Conservation (phyloP, 2,329 filamentous ascomycete species). For the Sordariomycetes sp. region DNA sequence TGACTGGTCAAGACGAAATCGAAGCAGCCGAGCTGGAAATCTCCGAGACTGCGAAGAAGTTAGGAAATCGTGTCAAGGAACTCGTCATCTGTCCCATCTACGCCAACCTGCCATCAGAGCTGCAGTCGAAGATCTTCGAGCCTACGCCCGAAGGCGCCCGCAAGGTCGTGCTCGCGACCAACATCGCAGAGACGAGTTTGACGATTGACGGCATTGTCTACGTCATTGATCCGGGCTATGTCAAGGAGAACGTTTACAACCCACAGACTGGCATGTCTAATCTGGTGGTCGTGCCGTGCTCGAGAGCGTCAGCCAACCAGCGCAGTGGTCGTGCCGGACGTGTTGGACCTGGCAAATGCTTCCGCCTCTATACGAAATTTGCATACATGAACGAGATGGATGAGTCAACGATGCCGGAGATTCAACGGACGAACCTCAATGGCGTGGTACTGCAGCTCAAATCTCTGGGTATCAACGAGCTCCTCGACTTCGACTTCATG, state of each 20-base stretch:
- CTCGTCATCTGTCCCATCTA: conserved; percentile 91
- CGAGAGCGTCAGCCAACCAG: conserved; percentile 86
- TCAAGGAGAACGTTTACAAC: conserved; percentile 93
- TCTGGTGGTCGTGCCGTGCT: conserved; percentile 83
- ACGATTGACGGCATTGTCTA: conserved; percentile 96
- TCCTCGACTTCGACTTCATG: conserved; percentile 94
- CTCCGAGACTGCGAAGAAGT: conserved; percentile 75
- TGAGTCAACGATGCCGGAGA: conserved; percentile 85
- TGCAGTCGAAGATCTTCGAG: conserved; percentile 91
- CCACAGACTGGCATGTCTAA: conserved; percentile 88
- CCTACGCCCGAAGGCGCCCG: conserved; percentile 76
- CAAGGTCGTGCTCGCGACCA: conserved; percentile 90
- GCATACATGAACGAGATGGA: conserved; percentile 93
- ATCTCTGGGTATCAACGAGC: conserved; percentile 81
- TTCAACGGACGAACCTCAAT: conserved; percentile 82
- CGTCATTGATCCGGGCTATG: conserved; percentile 90
- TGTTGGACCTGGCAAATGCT: conserved; percentile 86
- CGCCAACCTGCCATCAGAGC: conserved; percentile 80
- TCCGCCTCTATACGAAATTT: conserved; percentile 87
- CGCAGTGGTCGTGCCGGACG: conserved; percentile 86
- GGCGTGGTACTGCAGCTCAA: conserved; percentile 79
- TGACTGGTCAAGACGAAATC: conserved; percentile 95
- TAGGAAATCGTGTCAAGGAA: conserved; percentile 77
- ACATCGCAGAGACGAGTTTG: conserved; percentile 92
- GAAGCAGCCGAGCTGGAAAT: conserved; percentile 79